Base-by-base conservation (phyloP, 306 rosid genomes). In the Pueraria montana region DNA sequence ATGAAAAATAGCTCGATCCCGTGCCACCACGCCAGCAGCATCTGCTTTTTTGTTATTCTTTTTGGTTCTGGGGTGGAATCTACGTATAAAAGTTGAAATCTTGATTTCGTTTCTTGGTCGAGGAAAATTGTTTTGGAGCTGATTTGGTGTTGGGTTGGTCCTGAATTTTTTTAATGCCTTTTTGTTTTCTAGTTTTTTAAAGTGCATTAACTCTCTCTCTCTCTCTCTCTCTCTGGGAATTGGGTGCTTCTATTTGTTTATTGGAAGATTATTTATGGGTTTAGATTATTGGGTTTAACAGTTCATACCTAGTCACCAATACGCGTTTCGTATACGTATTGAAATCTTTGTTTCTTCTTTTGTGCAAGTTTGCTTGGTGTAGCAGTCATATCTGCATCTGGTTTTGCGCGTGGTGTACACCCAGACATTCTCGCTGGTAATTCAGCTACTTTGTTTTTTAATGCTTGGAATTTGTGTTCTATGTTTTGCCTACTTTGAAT, bases 291-390 rank as follows among this genome's bases (percentile, higher is more conserved):
- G 85, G 78, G 89, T 84, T 85, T 90, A 88, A 90, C 95, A 89
- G 97, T 91, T 93, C 94, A 94, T 92, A 68, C 82, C 82, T 87
- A n/a, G 83, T 91, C 98, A 88, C 89, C 86, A 82, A 86, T 63
- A 88, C 97, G 94, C 94, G 94, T 95, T 95, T 83, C 82, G 68
- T 89, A 59, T 85, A 78, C 80, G 74, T 78, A 66, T 82, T 91
- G 90, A 88, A 74, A 79, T 73, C 23, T 81, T 81, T 5, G 17
- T 70, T 50, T 17, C 53, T 69, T 46, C 79, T 68, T 78, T 42
- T n/a, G 9, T 86, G 87, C 80, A 46, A 77, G 78, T 82, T 88
- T 89, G 87, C 86, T 88, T 89, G 38, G 53, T 66, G 83, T 88
- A 80, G 80, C 87, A 81, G 83, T 86, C 90, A 84, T 94, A 91